Percentiles rank a stretch among this genome's conserved stretches.
phyloP scores from a whole-genome alignment of 2,329 filamentous ascomycete genomes.

The Colletotrichum sp. region DNA sequence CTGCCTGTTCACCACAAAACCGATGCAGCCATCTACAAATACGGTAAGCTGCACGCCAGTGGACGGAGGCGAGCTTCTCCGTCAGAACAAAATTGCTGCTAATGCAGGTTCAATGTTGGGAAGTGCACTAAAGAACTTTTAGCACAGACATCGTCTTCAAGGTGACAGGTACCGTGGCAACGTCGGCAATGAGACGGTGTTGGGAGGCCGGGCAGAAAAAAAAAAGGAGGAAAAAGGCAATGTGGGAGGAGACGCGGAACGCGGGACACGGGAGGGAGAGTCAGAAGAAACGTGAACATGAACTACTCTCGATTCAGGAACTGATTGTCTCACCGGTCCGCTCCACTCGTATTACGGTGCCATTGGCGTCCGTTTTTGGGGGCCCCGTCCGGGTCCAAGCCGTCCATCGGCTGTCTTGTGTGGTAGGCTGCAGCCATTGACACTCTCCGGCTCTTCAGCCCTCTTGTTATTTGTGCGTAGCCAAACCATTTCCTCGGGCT shows the following conservation, averaged over 20 bases:
- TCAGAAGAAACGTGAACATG: neutral
- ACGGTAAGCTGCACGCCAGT: neutral
- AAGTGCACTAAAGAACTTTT: neutral
- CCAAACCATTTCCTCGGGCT: neutral
- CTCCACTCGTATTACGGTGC: neutral
- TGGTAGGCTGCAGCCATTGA: neutral
- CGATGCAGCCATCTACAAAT: neutral
- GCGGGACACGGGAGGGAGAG: neutral
- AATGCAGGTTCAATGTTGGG: neutral
- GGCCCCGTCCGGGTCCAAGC: neutral
- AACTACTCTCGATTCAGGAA: conserved; percentile 7
- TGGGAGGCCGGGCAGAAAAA: neutral
- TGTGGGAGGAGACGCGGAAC: neutral
- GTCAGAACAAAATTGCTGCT: neutral
- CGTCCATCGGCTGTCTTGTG: neutral
- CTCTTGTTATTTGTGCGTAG: neutral
- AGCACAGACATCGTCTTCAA: neutral
- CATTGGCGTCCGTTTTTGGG: neutral
- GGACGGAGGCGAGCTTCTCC: neutral
- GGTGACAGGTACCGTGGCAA: neutral
- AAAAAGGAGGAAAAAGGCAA: neutral
- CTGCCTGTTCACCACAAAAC: neutral
- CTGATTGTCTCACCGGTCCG: neutral
- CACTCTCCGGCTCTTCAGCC: neutral
- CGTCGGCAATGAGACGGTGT: neutral